Percentiles rank a stretch among this genome's conserved stretches.
Evolutionary conservation across 331 rosid species (phyloP).

Genomic region (Cydonia oblonga): DNA sequence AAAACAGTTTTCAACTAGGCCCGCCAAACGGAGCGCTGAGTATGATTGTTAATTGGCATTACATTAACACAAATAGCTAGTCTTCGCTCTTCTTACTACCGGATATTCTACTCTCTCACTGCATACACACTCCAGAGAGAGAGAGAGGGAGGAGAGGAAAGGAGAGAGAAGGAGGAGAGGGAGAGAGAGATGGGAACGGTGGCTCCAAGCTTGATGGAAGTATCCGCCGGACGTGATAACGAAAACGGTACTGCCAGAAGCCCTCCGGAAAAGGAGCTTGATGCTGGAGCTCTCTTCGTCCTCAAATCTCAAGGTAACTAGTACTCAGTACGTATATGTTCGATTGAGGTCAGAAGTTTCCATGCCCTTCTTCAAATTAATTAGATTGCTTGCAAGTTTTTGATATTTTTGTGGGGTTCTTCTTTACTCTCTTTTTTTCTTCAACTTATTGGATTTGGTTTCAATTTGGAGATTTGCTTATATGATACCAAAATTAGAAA

Average conservation of each 20-base stretch:
- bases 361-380: too few species aligned
- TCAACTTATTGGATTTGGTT: too few species aligned
- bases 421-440: too few species aligned
- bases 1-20: too few species aligned
- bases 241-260: slow-evolving; percentile 18
- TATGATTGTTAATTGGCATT: too few species aligned
- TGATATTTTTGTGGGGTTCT: too few species aligned
- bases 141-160: too few species aligned
- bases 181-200: slow-evolving; percentile 26
- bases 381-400: neutral
- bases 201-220: slow-evolving; percentile 16
- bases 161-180: neutral
- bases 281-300: slow-evolving; percentile 57
- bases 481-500: too few species aligned
- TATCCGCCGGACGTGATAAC: slow-evolving; percentile 5
- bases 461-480: too few species aligned
- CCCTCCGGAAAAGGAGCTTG: slow-evolving; percentile 15
- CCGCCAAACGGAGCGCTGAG: too few species aligned
- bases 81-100: neutral
- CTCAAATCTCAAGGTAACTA: slow-evolving; percentile 41
- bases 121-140: neutral
- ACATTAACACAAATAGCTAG: fast-evolving
- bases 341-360: too few species aligned
- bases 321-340: neutral
- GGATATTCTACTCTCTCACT: neutral